These are phyloP conservation scores for Claviceps arundinis DNA, from an alignment of 2,329 filamentous ascomycete genomes.

Conservation along the genomic window DNA sequence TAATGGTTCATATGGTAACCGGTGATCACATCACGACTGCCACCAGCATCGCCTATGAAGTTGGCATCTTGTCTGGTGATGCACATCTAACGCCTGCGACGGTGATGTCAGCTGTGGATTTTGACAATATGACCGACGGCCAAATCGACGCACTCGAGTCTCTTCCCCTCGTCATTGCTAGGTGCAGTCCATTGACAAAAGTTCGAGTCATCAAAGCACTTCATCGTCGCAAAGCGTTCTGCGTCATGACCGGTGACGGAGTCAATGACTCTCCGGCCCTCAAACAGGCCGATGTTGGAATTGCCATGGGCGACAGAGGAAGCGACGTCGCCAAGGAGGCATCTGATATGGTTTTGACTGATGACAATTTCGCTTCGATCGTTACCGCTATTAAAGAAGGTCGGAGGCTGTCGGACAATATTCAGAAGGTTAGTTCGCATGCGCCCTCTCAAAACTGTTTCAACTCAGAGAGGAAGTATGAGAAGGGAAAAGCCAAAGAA, in stretches of 20 bases:
- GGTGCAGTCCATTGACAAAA: constrained; percentile 58
- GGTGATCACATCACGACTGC: constrained; percentile 57
- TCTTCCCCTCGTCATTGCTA: constrained; percentile 54
- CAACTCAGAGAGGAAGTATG: neutral
- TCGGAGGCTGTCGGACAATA: constrained; percentile 57
- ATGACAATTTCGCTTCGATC: constrained; percentile 79
- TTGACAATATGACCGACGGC: constrained; percentile 47
- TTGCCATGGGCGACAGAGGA: constrained; percentile 59
- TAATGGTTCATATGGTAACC: constrained; percentile 57
- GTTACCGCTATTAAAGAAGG: constrained; percentile 61
- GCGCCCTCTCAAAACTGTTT: neutral
- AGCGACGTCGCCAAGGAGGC: constrained; percentile 69
- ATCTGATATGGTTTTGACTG: constrained; percentile 75
- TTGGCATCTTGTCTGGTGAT: constrained; percentile 40
- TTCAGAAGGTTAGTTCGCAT: constrained; percentile 46
- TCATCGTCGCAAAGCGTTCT: constrained; percentile 53
- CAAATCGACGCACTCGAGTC: constrained; percentile 48
- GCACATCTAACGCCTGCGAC: constrained; percentile 25
- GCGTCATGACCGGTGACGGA: constrained; percentile 63
- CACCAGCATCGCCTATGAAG: constrained; percentile 50
- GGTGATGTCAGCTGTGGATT: constrained; percentile 49
- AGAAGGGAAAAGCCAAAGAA: neutral
- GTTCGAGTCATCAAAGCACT: constrained; percentile 67
- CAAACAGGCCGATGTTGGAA: constrained; percentile 61
- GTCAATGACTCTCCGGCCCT: constrained; percentile 64